Evolutionary conservation across 805 yeast species (phyloP), one percentile per base, ranked within the genome.

Genomic region (Lipomyces mesembrius): DNA sequence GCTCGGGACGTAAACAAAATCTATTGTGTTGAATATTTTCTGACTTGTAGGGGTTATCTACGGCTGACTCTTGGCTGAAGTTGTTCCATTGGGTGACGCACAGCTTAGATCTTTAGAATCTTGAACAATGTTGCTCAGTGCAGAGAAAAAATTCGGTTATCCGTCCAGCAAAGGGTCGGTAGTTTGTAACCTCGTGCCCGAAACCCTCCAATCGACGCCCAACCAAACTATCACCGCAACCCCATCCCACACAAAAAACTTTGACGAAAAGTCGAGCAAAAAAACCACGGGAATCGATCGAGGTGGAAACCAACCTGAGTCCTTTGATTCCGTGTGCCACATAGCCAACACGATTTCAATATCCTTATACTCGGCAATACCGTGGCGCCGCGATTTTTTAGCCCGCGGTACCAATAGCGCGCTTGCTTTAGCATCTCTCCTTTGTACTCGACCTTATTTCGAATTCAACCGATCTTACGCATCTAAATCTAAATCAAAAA

Each of bases 401-500:
- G 49, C 22, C 22, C 49, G 20, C 8, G 49, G 49, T 17, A n/a
- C 22, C 11, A n/a, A 43, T 43, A 43, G 49, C 22, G 20, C 49
- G 20, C 55, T 52, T 12, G 17, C 34, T 12, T 9, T 6, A 22
- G n/a, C 34, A 52, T n/a, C 32, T 8, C 12, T 52, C 59, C n/a
- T 32, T 32, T 14, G 17, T 20, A 7, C 20, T 25, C 20, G 35
- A 53, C 11, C 35, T 7, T 20, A 32, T 27, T 53, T n/a, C 59
- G n/a, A 56, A 17, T 27, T 17, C 46, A 43, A 56, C 25, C 63
- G 71, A 25, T 60, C 35, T 20, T 62, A 59, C 65, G 63, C 67
- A 12, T 25, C 55, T 43, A 39, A 67, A 35, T 52, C 60, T 49
- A 68, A 71, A 49, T 59, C 62, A 35, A 72, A 70, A 39, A 64